A percentile compares a stretch with the other conserved stretches of the same genome.
phyloP scores from a whole-genome alignment of 306 rosid species.

The Acmispon strigosus region DNA sequence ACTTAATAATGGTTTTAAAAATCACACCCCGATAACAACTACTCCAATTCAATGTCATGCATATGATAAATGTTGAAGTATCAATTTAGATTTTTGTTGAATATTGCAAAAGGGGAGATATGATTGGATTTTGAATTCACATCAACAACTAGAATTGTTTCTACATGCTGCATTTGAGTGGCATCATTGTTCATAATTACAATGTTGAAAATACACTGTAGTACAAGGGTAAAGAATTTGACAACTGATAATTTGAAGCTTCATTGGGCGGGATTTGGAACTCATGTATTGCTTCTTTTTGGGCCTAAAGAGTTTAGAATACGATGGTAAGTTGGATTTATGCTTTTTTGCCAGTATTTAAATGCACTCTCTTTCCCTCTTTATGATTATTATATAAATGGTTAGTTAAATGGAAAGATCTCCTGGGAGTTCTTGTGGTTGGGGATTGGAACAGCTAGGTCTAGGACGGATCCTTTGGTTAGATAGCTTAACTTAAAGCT shows the following conservation, averaged over 20 bases:
- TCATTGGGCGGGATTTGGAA: background rate
- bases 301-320: background rate
- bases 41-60: background rate
- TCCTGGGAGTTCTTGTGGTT: background rate
- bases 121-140: background rate
- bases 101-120: background rate
- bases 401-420: background rate
- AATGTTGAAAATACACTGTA: background rate
- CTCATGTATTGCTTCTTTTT: background rate
- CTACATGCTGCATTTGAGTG: background rate
- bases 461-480: background rate
- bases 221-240: background rate
- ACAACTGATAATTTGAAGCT: background rate
- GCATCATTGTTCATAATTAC: background rate
- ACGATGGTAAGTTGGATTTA: background rate
- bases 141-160: background rate
- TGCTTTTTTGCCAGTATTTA: slow-evolving; percentile 1
- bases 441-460: background rate
- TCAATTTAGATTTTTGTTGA: background rate
- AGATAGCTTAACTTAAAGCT: background rate
- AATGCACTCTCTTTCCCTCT: background rate
- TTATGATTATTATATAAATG: background rate
- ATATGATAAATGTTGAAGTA: background rate
- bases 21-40: background rate
- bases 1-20: background rate